Base-by-base conservation (phyloP, 2,329 filamentous ascomycete species). In the Grosmannia penicillata region DNA sequence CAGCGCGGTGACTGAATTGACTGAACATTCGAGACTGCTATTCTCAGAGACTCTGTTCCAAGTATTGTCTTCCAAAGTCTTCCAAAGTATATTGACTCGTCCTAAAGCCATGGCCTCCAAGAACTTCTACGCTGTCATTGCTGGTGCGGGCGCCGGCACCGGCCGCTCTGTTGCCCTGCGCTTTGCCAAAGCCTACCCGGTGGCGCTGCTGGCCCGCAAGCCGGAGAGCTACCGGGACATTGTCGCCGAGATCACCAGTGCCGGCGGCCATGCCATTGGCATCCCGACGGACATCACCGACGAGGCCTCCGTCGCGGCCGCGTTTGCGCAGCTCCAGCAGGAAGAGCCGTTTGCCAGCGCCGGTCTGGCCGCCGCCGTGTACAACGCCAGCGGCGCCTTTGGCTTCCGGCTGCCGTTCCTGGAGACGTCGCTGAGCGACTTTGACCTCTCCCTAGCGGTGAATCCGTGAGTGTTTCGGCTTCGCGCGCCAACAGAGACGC, bases 141-240 rank as follows among this genome's bases (percentile, higher is more conserved):
- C 78, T 10, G 82, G 81, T 39, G 79, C 76, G 30, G 82, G 82
- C n/a, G 62, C 77, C 10, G 80, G 82, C 42, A 85, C 73, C 33
- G 49, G 52, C 37, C 52, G 52, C 21, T 49, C 51, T 34, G 51
- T 46, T 7, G 75, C 75, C 17, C 58, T 70, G 38, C 67, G 66
- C 41, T 80, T 81, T 52, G 66, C 73, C 28, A 58, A 74, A 44
- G 51, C 68, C 8, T 91, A 89, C 51, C 73, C 80, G 0, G 78
- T 89, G 2, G 78, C 82, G 2, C 64, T 89, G 2, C 69, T 89
- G n/a, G 75, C 82, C 11, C 77, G 82, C 36, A 74, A 63, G 14
- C 66, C 75, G 0, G 66, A 72, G 30, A 82, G 68, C 55, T 84
- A 76, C 57, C 64, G 72, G 40, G 59, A 65, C n/a, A 65, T 84